A percentile compares a stretch with the other conserved stretches of the same genome.
phyloP scores from a whole-genome alignment of 148 eudicot genomes.

The Fagopyrum esculentum region DNA sequence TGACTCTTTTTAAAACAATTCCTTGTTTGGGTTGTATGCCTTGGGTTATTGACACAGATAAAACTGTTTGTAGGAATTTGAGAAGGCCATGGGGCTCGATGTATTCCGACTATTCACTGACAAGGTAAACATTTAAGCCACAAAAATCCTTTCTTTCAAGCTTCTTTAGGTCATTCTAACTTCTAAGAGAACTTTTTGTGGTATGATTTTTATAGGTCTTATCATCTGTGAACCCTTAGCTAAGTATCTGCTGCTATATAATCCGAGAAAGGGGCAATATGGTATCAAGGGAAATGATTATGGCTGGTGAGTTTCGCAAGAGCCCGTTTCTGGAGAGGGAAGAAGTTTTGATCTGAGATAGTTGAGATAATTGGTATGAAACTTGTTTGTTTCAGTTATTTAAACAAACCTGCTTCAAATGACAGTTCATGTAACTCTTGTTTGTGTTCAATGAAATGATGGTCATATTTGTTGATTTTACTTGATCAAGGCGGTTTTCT shows the following conservation, averaged over 20 bases:
- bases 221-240: background rate
- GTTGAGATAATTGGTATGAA: background rate
- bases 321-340: background rate
- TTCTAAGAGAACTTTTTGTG: background rate
- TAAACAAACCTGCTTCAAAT: background rate
- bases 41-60: background rate
- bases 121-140: background rate
- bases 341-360: background rate
- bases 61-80: background rate
- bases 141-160: background rate
- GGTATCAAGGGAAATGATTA: background rate
- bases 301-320: background rate
- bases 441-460: background rate
- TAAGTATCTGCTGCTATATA: background rate
- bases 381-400: background rate
- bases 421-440: background rate
- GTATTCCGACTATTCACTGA: background rate
- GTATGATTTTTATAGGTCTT: slow-evolving; percentile 3
- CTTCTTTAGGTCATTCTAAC: background rate
- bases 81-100: slow-evolving; percentile 9
- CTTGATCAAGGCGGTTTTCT: background rate
- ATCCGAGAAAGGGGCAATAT: too few relatives aligned
- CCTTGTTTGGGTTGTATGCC: background rate
- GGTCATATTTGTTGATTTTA: background rate
- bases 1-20: background rate